A percentile compares a stretch with the other conserved stretches of the same genome.
phyloP scores from a whole-genome alignment of 805 yeast genomes.

The Wickerhamomyces mucosus region DNA sequence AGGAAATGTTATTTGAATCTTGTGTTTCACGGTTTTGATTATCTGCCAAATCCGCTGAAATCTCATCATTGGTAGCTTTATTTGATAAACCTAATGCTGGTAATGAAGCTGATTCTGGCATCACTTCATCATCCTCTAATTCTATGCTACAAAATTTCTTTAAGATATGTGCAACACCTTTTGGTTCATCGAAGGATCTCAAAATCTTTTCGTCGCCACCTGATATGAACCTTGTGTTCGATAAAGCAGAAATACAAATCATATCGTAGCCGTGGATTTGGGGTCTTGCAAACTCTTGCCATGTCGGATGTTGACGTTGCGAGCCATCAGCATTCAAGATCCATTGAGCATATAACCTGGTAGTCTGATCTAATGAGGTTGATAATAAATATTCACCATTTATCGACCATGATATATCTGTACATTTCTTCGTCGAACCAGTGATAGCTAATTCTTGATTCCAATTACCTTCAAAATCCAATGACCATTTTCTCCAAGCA shows the following conservation, averaged over 20 bases:
- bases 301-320: constrained; percentile 28
- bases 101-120: constrained; percentile 80
- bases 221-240: constrained; percentile 61
- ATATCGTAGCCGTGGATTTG: constrained; percentile 98
- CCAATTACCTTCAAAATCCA: constrained; percentile 25
- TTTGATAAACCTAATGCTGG: constrained; percentile 93
- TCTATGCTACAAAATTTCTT: constrained; percentile 40
- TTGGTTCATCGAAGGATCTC: constrained; percentile 83
- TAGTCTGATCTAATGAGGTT: constrained; percentile 90
- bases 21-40: constrained; percentile 23
- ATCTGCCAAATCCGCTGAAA: constrained; percentile 16
- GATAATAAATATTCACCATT: constrained; percentile 59
- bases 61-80: constrained; percentile 57
- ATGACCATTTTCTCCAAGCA: constrained; percentile 72
- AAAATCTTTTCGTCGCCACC: constrained; percentile 95
- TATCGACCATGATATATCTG: constrained; percentile 70
- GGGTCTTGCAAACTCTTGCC: constrained; percentile 95
- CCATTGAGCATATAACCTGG: constrained; percentile 74
- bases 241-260: constrained; percentile 64
- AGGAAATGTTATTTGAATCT: constrained; percentile 29
- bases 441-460: constrained; percentile 49
- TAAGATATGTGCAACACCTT: constrained; percentile 58
- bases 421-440: constrained; percentile 67
- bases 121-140: constrained; percentile 20
- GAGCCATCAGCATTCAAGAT: constrained; percentile 21